phyloP scores from a whole-genome alignment of 371 early-diverging fungal species.

The Actinomucor elegans region DNA sequence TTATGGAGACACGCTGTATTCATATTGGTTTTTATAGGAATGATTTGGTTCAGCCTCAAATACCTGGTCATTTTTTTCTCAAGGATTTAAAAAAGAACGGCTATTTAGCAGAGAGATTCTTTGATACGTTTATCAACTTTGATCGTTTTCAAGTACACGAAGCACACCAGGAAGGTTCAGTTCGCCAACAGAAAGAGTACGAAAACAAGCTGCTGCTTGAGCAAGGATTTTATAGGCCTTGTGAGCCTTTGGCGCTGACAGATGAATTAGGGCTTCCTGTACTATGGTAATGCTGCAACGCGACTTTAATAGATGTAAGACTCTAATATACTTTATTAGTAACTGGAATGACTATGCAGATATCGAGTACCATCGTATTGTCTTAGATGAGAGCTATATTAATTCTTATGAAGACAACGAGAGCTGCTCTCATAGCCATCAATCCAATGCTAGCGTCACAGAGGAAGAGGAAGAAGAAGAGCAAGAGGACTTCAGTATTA shows the following conservation, averaged over 20 bases:
- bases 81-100: conserved; percentile 42
- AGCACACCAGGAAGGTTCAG: conserved; percentile 35
- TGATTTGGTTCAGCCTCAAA: conserved; percentile 40
- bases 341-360: conserved; percentile 46
- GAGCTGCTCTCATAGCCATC: too few relatives aligned
- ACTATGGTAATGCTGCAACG: conserved; percentile 18
- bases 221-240: neutral
- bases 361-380: conserved; percentile 34
- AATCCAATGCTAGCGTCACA: too few relatives aligned
- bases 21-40: conserved; percentile 22
- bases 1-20: too few relatives aligned
- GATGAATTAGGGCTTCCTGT: conserved; percentile 22
- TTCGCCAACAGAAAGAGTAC: conserved; percentile 31
- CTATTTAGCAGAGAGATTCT: conserved; percentile 44
- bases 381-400: conserved; percentile 23
- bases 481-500: too few relatives aligned
- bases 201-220: conserved; percentile 5
- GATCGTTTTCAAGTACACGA: conserved; percentile 44
- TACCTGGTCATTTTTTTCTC: conserved; percentile 35
- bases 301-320: neutral
- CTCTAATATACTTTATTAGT: conserved; percentile 4
- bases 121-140: conserved; percentile 44
- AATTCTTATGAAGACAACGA: conserved; percentile 29
- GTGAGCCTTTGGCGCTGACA: neutral
- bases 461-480: neutral